These are phyloP conservation scores for Annulohypoxylon truncatum DNA, from an alignment of 2,329 filamentous ascomycete genomes.

Conservation along the genomic window DNA sequence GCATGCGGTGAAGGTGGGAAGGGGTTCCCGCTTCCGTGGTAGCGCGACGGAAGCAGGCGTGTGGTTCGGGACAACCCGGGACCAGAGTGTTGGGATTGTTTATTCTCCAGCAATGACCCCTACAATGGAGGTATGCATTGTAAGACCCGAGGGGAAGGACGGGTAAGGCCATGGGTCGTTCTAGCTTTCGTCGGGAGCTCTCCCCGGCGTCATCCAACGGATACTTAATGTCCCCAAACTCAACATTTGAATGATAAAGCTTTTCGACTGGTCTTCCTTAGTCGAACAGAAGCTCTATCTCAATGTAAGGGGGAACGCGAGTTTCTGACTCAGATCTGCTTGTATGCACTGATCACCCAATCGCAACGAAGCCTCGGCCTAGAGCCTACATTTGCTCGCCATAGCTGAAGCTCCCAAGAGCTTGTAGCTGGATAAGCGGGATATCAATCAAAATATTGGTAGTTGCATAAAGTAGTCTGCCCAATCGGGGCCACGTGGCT, in stretches of 20 bases:
- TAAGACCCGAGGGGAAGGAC: not conserved
- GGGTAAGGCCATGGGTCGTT: conserved; percentile 1
- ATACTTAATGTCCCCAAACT: not conserved
- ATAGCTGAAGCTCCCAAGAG: conserved; percentile 15
- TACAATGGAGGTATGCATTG: not conserved
- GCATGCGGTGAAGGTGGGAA: not conserved
- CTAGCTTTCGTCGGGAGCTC: not conserved
- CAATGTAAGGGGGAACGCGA: not conserved
- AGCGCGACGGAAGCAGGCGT: conserved; percentile 6
- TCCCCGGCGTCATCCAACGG: not conserved
- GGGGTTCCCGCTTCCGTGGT: conserved; percentile 12
- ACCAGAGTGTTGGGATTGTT: conserved; percentile 14
- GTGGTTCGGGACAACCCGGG: conserved; percentile 7
- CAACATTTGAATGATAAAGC: not conserved
- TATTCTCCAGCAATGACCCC: not conserved
- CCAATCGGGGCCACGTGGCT: conserved; percentile 17
- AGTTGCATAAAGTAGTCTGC: conserved; percentile 4
- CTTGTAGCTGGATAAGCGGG: not conserved
- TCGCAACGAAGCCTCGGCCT: not conserved
- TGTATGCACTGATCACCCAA: not conserved
- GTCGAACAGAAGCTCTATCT: not conserved
- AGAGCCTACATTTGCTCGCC: not conserved
- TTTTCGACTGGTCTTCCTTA: not conserved
- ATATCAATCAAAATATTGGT: conserved; percentile 17
- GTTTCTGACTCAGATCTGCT: not conserved